Base-by-base conservation (phyloP, 495 filamentous ascomycete species). In the Glonium stellatum region DNA sequence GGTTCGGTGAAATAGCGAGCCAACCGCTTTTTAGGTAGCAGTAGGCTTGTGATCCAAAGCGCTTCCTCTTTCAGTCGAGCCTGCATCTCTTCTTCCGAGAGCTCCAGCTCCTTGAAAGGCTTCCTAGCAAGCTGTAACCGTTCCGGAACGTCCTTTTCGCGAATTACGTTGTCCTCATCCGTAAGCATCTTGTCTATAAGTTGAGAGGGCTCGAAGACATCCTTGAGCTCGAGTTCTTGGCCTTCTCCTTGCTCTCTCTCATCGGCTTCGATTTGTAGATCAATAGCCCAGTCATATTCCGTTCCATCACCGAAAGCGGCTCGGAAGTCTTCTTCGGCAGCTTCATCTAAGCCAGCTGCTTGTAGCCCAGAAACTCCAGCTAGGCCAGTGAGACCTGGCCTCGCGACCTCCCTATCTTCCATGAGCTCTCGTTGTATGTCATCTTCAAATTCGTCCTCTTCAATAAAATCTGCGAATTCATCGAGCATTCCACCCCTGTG, bases 381-480 rank as follows among this genome's bases (percentile, higher is more conserved):
- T 59, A 81, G 77, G n/a, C 83, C 80, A 57, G 81, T 78, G 60
- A 86, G 78, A 44, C 69, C 63, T 1, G 90, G 86, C 37, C 87
- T 80, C 56, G 86, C 86, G 58, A 97, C 88, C 65, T 95, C 93
- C 66, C 84, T 79, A 61, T 97, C 93, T 67, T 97, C 93, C 54
- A 87, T 84, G 59, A 88, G 48, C 25, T 51, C 48, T 1, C 48
- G 48, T 51, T 51, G 48, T 51, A 93, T 90, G 60, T 96, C 91
- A 59, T 90, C 65, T 41, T 64, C 90, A 41, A 91, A 87, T 55
- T 87, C 91, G 64, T 97, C 93, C 61, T 96, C 89, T 67, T 97
- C 92, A 67, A 98, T 98, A 75, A 98, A 98, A 69, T 91, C 93
- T 54, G 88, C 93, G 68, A 97, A 91, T 69, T 98, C 93, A 69